Conservation (phyloP, 2,329 filamentous ascomycete species). For the Alternaria brassicae region DNA sequence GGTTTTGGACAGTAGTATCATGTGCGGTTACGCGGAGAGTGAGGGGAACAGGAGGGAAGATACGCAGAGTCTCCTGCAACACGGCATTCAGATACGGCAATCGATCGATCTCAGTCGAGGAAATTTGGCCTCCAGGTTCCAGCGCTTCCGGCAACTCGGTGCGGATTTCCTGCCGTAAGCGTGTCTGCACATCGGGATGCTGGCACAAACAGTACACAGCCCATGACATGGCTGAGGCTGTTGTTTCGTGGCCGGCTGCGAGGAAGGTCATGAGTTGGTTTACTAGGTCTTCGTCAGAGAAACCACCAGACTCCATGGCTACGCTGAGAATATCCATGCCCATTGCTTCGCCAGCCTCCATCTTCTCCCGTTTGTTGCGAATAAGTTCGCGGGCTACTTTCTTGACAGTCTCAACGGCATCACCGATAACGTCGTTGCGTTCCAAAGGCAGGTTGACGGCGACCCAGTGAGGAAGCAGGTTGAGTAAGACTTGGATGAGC, state of each 20-base stretch:
- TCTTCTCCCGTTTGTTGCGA: slow-evolving; percentile 68
- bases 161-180: slow-evolving; percentile 61
- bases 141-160: slow-evolving; percentile 54
- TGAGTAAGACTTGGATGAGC: slow-evolving; percentile 63
- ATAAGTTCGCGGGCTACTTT: slow-evolving; percentile 73
- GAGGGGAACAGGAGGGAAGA: slow-evolving; percentile 73
- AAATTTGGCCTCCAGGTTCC: slow-evolving; percentile 53
- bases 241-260: slow-evolving; percentile 70
- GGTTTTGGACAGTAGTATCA: slow-evolving; percentile 70
- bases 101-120: slow-evolving; percentile 68
- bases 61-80: slow-evolving; percentile 77
- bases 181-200: slow-evolving; percentile 57
- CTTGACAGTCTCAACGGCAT: slow-evolving; percentile 55
- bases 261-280: slow-evolving; percentile 93
- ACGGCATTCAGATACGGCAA: slow-evolving; percentile 80
- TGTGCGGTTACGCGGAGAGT: slow-evolving; percentile 71
- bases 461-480: slow-evolving; percentile 70
- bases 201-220: slow-evolving; percentile 61
- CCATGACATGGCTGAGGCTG: slow-evolving; percentile 62
- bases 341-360: slow-evolving; percentile 54
- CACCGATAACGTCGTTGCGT: slow-evolving; percentile 63
- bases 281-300: slow-evolving; percentile 79
- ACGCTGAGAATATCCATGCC: slow-evolving; percentile 81
- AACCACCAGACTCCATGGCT: slow-evolving; percentile 76
- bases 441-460: slow-evolving; percentile 70